Percentiles rank a stretch among this genome's conserved stretches.
phyloP scores from a whole-genome alignment of 2,329 filamentous ascomycete species.

The Fusarium avenaceum region DNA sequence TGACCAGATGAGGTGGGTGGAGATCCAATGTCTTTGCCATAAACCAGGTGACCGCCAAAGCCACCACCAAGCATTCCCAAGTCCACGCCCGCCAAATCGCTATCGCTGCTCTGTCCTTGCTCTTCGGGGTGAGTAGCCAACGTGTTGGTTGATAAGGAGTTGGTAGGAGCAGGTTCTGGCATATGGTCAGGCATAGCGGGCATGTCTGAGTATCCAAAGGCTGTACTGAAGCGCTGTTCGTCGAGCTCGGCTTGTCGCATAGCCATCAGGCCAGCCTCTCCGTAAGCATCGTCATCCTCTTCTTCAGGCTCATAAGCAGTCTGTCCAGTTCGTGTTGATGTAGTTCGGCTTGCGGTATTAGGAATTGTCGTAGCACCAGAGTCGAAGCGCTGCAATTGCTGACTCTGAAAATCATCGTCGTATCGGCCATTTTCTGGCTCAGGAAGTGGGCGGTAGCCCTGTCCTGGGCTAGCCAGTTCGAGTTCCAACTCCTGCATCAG shows the following conservation, averaged over 20 bases:
- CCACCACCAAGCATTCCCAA: constrained; percentile 81
- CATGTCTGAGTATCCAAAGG: constrained; percentile 52
- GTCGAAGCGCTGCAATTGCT: constrained; percentile 63
- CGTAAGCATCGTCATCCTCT: constrained; percentile 90
- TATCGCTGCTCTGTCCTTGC: constrained; percentile 71
- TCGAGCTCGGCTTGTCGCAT: constrained; percentile 89
- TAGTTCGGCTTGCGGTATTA: constrained; percentile 42
- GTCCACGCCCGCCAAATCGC: constrained; percentile 78
- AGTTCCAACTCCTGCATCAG: constrained; percentile 71
- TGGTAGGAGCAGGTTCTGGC: constrained; percentile 42
- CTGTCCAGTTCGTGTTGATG: constrained; percentile 38
- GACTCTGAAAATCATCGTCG: constrained; percentile 58
- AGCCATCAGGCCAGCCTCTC: constrained; percentile 84
- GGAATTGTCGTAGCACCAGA: constrained; percentile 63
- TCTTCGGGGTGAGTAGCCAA: constrained; percentile 66
- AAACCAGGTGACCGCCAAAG: constrained; percentile 67
- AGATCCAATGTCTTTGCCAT: constrained; percentile 63
- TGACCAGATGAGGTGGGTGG: constrained; percentile 58
- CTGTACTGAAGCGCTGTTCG: constrained; percentile 64
- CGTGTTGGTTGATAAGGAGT: constrained; percentile 56
- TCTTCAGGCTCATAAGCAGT: constrained; percentile 51
- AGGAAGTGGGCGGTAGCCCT: constrained; percentile 54
- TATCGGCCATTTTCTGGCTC: constrained; percentile 62
- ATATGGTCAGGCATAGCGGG: constrained; percentile 47
- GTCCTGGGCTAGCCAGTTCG: constrained; percentile 59